A percentile compares a stretch with the other conserved stretches of the same genome.
Conservation (phyloP, 495 filamentous ascomycete species). For the Oleoguttula mirabilis region DNA sequence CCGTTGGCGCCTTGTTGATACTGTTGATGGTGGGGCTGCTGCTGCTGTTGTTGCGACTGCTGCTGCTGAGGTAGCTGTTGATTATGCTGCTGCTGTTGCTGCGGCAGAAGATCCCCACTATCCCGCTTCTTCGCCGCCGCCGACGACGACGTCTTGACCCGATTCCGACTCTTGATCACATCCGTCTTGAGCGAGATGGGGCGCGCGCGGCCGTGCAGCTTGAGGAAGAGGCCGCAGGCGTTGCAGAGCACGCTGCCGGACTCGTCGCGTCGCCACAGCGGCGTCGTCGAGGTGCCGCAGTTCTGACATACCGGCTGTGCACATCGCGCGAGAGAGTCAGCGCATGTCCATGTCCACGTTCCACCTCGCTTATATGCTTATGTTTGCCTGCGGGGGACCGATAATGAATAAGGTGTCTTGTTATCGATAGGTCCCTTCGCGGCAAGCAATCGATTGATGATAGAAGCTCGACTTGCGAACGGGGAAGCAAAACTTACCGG, state of each 20-base stretch:
- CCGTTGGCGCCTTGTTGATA: too few species aligned
- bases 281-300: constrained; percentile 88
- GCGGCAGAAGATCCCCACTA: constrained; percentile 13
- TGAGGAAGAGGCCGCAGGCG: constrained; percentile 92
- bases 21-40: too few species aligned
- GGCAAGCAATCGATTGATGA: too few species aligned
- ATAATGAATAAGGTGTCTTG: neutral
- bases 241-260: constrained; percentile 96
- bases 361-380: too few species aligned
- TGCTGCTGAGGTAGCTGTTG: too few species aligned
- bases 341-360: too few species aligned
- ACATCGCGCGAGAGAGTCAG: too few species aligned
- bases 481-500: constrained; percentile 13
- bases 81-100: neutral
- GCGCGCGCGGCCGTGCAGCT: constrained; percentile 83
- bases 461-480: neutral
- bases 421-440: constrained; percentile 8
- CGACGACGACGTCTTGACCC: constrained; percentile 90
- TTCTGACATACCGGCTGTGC: constrained; percentile 93
- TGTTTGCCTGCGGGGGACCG: too few species aligned
- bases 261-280: constrained; percentile 95
- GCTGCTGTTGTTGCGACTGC: too few species aligned
- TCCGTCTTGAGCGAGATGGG: constrained; percentile 97
- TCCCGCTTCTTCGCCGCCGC: constrained; percentile 80
- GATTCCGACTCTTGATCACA: constrained; percentile 98